Evolutionary conservation across 1,284 basidiomycete genomes (phyloP), one percentile per base, ranked within the genome.

Genomic region (Leucoagaricus sp.): DNA sequence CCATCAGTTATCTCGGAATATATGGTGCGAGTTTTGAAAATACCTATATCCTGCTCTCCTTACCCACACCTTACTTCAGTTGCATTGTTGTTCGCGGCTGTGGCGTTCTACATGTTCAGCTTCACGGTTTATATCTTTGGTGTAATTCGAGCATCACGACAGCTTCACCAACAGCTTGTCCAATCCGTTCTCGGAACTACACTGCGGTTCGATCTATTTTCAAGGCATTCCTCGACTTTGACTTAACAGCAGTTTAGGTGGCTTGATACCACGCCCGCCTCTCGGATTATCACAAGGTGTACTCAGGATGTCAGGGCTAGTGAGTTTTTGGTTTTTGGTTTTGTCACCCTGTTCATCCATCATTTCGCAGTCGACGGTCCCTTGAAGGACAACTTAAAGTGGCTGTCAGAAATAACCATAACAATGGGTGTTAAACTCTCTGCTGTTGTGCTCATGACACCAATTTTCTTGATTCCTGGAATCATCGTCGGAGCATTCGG

Each of bases 191-290:
- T 85, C 12, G 75, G 76, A 3, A 77, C 81, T 3, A 82, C 82
- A 28, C 66, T 83, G 54, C 66, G 72, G 72, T 70, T 52, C 21
- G 55, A 23, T 9, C 28, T 9, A 31, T 23, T 21, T 49, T 12
- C 4, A n/a, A 38, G n/a, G 13, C 15, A 36, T 53, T 19, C 12
- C 8, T 51, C 4, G 15, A n/a, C 15, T 23, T 34, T 9, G 28
- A 15, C 50, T 13, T 10, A 19, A 36, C 13, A 21, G 17, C 12
- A 40, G 19, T 15, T 19, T 52, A 76, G 75, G 58, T 79, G 82
- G 78, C 69, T 84, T 19, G 83, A 85, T 63, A 72, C 72, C 13
- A 83, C 81, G 3, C 83, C 83, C 0, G 77, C 79, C 3, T 81
- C 81, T 25, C 72, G 82, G 29, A 78, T 84, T 50, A 76, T 84